Evolutionary conservation across 1,284 basidiomycete genomes (phyloP).

Genomic region (Austroboletus niveus): DNA sequence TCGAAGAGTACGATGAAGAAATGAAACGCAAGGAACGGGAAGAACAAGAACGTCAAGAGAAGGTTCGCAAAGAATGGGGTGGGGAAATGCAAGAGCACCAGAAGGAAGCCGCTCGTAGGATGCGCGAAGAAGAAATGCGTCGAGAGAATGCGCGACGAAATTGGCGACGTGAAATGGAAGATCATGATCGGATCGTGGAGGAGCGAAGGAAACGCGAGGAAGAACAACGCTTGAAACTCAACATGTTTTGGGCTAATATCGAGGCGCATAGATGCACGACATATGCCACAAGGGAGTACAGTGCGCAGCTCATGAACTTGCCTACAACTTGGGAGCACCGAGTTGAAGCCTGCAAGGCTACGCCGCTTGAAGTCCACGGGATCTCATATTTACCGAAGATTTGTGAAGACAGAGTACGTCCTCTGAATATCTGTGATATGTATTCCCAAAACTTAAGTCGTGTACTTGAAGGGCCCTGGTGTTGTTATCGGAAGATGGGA

Average conservation of each 20-base stretch:
- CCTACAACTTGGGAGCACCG: constrained; percentile 16
- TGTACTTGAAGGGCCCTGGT: constrained; percentile 15
- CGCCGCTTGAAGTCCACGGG: constrained; percentile 22
- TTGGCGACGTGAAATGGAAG: constrained; percentile 12
- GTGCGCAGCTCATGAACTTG: constrained; percentile 22
- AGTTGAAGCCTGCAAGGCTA: constrained; percentile 22
- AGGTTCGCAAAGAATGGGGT: constrained; percentile 7
- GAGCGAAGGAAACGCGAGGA: constrained; percentile 15
- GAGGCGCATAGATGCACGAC: constrained; percentile 18
- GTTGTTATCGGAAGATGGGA: constrained; percentile 22
- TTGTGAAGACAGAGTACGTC: constrained; percentile 25
- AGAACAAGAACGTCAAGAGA: constrained; percentile 7
- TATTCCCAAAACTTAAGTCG: constrained; percentile 1
- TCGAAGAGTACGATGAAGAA: background rate
- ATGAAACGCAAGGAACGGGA: background rate
- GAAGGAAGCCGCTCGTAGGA: constrained; percentile 4
- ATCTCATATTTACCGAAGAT: constrained; percentile 15
- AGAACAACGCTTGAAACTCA: constrained; percentile 18
- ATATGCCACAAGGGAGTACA: constrained; percentile 26
- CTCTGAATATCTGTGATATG: background rate
- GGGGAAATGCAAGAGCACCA: constrained; percentile 1
- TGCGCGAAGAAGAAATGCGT: constrained; percentile 5
- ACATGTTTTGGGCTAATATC: constrained; percentile 24
- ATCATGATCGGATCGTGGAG: constrained; percentile 12
- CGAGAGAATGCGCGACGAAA: constrained; percentile 3